Evolutionary conservation across 1,284 basidiomycete species (phyloP), one percentile per base, ranked within the genome.

Genomic region (Boletus coffeatus): DNA sequence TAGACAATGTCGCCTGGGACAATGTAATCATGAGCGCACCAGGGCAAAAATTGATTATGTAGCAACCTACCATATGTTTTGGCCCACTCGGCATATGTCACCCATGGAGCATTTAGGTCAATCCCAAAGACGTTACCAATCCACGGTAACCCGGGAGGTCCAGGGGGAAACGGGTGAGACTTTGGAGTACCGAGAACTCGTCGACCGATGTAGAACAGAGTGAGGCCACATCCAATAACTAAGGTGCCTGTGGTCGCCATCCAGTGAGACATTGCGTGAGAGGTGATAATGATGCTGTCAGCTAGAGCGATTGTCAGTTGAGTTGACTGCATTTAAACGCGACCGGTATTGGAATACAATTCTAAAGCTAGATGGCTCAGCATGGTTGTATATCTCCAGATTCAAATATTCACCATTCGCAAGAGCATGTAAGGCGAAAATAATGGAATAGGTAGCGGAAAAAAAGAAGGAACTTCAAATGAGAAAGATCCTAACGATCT

Each of bases 11-110:
- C 55, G 11, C 55, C 55, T 56, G 34, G 7, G 29, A 5, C n/a
- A 13, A 37, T 56, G 11, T 34, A 16, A 13, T 34, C 13, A 7
- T 36, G 34, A 18, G 55, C 18, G 55, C 5, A 29, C 29, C 13
- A 10, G n/a, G n/a, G 6, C 2, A 21, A 21, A 9, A 37, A 37
- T n/a, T 34, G 32, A 36, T n/a, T 10, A 36, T 14, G 18, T 25
- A 21, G 11, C 18, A 36, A 21, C 55, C n/a, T 34, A 56, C 55
- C 55, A n/a, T 56, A 62, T 75, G 70, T 36, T 53, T 29, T 64
- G 21, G 50, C 57, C 65, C 65, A 66, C 32, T 56, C 62, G 2
- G 65, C 5, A 18, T 64, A 65, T 13, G 64, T 65, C 21, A 10
- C 37, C 64, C 64, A 65, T 6, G 64, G 64, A 5, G 62, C 41